phyloP scores from a whole-genome alignment of 2,329 filamentous ascomycete genomes.

The Pseudogymnoascus sp. region DNA sequence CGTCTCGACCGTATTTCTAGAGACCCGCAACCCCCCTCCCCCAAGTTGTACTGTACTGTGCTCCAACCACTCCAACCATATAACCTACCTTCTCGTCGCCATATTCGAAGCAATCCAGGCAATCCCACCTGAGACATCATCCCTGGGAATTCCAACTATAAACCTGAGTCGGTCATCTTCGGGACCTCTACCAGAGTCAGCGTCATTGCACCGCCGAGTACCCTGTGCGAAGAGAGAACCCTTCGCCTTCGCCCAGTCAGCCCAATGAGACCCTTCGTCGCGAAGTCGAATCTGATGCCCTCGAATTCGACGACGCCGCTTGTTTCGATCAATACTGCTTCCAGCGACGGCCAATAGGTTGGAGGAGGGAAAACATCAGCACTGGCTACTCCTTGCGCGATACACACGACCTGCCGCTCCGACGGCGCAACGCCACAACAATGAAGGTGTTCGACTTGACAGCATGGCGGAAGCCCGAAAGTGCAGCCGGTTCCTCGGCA shows the following conservation, averaged over 20 bases:
- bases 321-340: not conserved
- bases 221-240: not conserved
- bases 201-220: not conserved
- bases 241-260: not conserved
- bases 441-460: slow-evolving; percentile 3
- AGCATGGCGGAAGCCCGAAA: slow-evolving; percentile 63
- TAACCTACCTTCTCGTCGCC: not conserved
- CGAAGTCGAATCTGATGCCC: slow-evolving; percentile 2
- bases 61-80: not conserved
- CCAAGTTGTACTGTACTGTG: too few relatives aligned
- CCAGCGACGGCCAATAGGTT: not conserved
- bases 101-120: not conserved
- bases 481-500: slow-evolving; percentile 64
- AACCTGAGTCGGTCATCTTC: not conserved
- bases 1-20: slow-evolving; percentile 3
- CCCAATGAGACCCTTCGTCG: slow-evolving; percentile 5
- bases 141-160: not conserved
- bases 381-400: not conserved
- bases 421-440: not conserved
- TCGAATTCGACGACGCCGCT: not conserved
- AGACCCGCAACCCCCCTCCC: too few relatives aligned
- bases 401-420: not conserved
- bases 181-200: not conserved
- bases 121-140: not conserved
- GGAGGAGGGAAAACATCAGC: not conserved